Evolutionary conservation across 202 grass and related monocot species (phyloP).

Genomic region (Bolboschoenoplectus hybrid): DNA sequence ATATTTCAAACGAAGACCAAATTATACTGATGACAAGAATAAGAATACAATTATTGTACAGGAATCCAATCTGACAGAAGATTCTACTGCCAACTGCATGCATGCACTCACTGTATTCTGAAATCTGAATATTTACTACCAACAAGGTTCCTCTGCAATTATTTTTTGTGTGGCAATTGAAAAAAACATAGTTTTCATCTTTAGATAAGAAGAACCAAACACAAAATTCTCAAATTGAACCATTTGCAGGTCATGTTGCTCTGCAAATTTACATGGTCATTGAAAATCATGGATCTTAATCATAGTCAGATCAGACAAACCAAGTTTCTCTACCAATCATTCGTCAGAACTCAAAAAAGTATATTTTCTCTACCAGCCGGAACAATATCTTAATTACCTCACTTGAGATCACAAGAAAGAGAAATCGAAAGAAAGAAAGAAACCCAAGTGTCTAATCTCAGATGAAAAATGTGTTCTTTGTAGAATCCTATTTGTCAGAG

Average conservation of each 20-base stretch:
- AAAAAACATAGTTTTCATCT: neutral
- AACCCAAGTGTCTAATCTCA: neutral
- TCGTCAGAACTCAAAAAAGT: neutral
- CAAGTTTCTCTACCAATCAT: neutral
- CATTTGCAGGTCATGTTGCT: neutral
- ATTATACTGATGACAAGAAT: neutral
- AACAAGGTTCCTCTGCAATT: neutral
- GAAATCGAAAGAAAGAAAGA: neutral
- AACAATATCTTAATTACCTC: neutral
- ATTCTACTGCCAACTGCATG: neutral
- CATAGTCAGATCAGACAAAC: neutral
- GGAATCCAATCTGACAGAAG: neutral
- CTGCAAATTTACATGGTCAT: neutral
- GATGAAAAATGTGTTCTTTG: neutral
- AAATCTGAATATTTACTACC: neutral
- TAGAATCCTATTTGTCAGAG: neutral
- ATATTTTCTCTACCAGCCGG: neutral
- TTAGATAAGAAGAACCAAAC: slow-evolving; percentile 11
- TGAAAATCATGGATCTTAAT: neutral
- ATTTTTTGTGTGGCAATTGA: slow-evolving; percentile 19
- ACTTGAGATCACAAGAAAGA: neutral
- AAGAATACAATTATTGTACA: neutral
- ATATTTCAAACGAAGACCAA: neutral
- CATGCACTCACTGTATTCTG: neutral
- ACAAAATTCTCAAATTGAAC: neutral